Evolutionary conservation across 805 yeast species (phyloP).

Genomic region (Candida montana): DNA sequence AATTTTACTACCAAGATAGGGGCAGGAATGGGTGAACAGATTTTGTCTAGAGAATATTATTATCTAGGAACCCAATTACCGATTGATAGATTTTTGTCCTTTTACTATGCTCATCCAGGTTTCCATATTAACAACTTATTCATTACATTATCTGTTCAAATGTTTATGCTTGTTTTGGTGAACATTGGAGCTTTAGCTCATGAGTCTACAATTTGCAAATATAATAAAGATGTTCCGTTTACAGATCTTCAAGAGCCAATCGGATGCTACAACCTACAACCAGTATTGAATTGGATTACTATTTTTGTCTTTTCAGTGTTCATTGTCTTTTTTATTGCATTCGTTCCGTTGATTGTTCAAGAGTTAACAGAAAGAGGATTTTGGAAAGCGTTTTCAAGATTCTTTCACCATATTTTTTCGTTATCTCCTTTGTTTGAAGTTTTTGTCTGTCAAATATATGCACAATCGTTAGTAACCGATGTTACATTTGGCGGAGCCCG

Average conservation of each 20-base stretch:
- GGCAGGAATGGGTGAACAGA: constrained; percentile 98
- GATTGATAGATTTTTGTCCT: constrained; percentile 82
- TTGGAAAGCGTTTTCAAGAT: constrained; percentile 65
- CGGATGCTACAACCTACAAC: constrained; percentile 82
- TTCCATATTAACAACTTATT: constrained; percentile 89
- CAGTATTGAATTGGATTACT: constrained; percentile 86
- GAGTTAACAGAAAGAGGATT: constrained; percentile 84
- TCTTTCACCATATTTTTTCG: constrained; percentile 71
- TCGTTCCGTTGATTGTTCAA: constrained; percentile 81
- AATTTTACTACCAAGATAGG: constrained; percentile 96
- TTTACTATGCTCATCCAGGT: constrained; percentile 96
- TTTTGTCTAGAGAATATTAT: constrained; percentile 85
- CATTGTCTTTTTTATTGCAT: constrained; percentile 89
- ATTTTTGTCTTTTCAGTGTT: constrained; percentile 85
- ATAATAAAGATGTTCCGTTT: constrained; percentile 59
- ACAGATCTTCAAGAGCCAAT: constrained; percentile 70
- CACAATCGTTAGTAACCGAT: constrained; percentile 69
- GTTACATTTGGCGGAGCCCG: constrained; percentile 87
- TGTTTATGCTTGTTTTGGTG: constrained; percentile 74
- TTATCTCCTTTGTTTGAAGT: constrained; percentile 91
- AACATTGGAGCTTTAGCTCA: constrained; percentile 74
- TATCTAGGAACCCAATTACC: constrained; percentile 88
- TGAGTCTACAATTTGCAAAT: constrained; percentile 66
- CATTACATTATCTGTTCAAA: constrained; percentile 79
- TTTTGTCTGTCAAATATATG: constrained; percentile 89